A percentile compares a stretch with the other conserved stretches of the same genome.
phyloP scores from a whole-genome alignment of 495 filamentous ascomycete genomes.

The Talaromyces ruber region DNA sequence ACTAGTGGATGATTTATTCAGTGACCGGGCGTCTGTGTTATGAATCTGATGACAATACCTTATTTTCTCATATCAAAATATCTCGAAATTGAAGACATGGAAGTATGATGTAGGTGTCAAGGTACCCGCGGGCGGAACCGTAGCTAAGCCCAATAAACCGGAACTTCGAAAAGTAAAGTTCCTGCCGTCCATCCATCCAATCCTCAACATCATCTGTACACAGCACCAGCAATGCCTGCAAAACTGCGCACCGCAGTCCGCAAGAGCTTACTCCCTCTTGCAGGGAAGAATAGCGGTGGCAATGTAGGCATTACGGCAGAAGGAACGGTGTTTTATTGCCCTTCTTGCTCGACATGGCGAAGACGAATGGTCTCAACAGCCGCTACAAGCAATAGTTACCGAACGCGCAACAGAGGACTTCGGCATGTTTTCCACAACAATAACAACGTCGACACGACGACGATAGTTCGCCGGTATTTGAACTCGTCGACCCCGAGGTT shows the following conservation, averaged over 20 bases:
- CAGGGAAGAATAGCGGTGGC: not conserved
- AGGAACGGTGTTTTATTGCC: slow-evolving; percentile 24
- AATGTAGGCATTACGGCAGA: not conserved
- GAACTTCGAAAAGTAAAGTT: not conserved
- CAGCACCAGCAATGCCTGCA: not conserved
- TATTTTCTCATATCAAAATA: not conserved
- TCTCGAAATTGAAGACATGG: not conserved
- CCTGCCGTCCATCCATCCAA: not conserved
- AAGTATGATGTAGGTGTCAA: not conserved
- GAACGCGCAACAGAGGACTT: slow-evolving; percentile 6
- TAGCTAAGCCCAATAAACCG: not conserved
- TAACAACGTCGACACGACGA: not conserved
- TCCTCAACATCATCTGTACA: not conserved
- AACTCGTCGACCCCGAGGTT: slow-evolving; percentile 17
- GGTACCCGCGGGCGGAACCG: not conserved
- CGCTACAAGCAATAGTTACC: not conserved
- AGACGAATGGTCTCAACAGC: slow-evolving; percentile 23
- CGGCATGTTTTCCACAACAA: not conserved
- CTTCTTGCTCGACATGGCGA: slow-evolving; percentile 29
- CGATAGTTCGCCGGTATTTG: not conserved
- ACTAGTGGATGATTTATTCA: not conserved
- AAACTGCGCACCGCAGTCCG: slow-evolving; percentile 1
- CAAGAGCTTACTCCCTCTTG: slow-evolving; percentile 1
- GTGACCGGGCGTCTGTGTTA: not conserved
- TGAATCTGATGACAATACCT: not conserved